Evolutionary conservation across 805 yeast genomes (phyloP), one percentile per base, ranked within the genome.

Genomic region (Pichia exigua): DNA sequence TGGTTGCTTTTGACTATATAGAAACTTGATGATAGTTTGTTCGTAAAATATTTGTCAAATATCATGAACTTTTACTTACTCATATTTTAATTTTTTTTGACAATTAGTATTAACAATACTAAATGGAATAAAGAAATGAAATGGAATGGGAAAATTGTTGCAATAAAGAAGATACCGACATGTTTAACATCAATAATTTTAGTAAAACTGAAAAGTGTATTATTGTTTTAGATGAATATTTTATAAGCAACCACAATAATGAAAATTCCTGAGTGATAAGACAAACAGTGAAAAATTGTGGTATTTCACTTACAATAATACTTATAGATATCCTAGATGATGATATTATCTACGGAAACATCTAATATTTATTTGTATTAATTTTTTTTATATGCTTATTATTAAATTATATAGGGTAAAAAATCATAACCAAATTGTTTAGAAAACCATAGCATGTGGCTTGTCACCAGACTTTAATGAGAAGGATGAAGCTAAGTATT

Each of bases 371-470:
- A 49, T 40, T 49, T 49, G 45, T 49, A 45, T 49, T 49, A 52
- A 45, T 52, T 49, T 45, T 52, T 47, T 52, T 52, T 42, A 40
- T 40, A 40, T 21, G 42, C 45, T 39, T 39, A 43, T 40, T 43
- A 28, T 40, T 43, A 28, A 48, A 48, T 47, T 50, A 52, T 45
- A 45, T 22, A 55, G 48, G 50, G 50, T 44, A 48, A 48, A 48
- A 48, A 51, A 30, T 45, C 44, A 45, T 27, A 42, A 42, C 49
- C 48, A 44, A 45, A 24, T 26, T 53, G 48, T 66, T 85, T 90
- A 92, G 78, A 94, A 92, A 82, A 87, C 89, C 85, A 94, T 87
- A 74, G 87, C 83, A 78, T 92, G 98, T 71, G 98, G 99, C 77
- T 79, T 89, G 83, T 92, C 99, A 77, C 98, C 98, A 78, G 81